Evolutionary conservation across 169 alveolate genomes (phyloP).

Genomic region (Babesia microti): DNA sequence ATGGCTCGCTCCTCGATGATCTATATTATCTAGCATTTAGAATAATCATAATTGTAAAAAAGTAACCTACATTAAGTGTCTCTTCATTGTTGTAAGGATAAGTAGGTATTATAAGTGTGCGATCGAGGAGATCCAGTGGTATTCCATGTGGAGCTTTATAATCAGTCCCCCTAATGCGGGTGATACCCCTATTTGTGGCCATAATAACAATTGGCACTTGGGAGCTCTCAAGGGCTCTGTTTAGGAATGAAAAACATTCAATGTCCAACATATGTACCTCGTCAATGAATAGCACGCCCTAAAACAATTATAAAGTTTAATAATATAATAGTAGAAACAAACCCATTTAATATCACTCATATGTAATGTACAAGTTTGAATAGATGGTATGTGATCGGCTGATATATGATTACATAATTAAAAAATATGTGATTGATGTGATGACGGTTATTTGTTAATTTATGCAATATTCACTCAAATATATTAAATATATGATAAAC

Average conservation of each 20-base stretch:
- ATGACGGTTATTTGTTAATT: too few relatives aligned
- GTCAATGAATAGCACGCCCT: conserved; percentile 98
- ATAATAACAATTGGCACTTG: conserved; percentile 93
- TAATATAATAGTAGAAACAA: too few relatives aligned
- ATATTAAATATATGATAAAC: too few relatives aligned
- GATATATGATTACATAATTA: too few relatives aligned
- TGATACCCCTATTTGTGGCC: conserved; percentile 99
- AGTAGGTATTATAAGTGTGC: conserved; percentile 93
- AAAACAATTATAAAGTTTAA: conserved; percentile 59
- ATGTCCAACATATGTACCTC: conserved; percentile 99
- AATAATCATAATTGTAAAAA: not conserved
- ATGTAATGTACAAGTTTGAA: too few relatives aligned
- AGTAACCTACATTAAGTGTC: conserved; percentile 22
- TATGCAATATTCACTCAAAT: too few relatives aligned
- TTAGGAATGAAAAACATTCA: conserved; percentile 97
- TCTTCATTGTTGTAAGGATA: conserved; percentile 88
- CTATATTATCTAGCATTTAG: conserved; percentile 42
- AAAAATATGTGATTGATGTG: too few relatives aligned
- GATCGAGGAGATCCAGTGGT: conserved; percentile 95
- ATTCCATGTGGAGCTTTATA: conserved; percentile 97
- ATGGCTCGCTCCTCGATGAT: conserved; percentile 89
- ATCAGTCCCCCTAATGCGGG: conserved; percentile 93
- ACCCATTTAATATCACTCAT: too few relatives aligned
- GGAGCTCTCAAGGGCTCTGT: conserved; percentile 94
- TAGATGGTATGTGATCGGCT: too few relatives aligned